Evolutionary conservation across 345 rosid genomes (phyloP).

Genomic region (Rhodamnia rubescens): DNA sequence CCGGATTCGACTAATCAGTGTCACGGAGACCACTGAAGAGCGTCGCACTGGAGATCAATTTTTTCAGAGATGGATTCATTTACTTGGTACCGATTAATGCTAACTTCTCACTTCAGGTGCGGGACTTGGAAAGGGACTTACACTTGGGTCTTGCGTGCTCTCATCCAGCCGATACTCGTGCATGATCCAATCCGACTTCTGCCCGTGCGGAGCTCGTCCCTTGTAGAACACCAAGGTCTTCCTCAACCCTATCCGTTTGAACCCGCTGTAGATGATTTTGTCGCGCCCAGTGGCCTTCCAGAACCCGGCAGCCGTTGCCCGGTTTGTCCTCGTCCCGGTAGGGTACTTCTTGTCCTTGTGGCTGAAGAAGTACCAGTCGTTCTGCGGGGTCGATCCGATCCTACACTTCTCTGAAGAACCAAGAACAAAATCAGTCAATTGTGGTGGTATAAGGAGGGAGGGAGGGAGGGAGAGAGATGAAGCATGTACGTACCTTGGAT

Average conservation of each 20-base stretch:
- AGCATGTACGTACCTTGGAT: slow-evolving; percentile 50
- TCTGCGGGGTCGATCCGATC: slow-evolving; percentile 90
- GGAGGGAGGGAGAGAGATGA: background rate
- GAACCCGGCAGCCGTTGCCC: slow-evolving; percentile 88
- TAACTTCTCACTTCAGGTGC: background rate
- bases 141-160: slow-evolving; percentile 1
- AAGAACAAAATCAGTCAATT: background rate
- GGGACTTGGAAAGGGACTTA: background rate
- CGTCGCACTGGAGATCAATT: background rate
- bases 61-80: background rate
- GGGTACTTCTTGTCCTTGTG: slow-evolving; percentile 98
- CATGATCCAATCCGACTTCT: slow-evolving; percentile 99
- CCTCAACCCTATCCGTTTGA: slow-evolving; percentile 68
- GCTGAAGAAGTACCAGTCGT: slow-evolving; percentile 96
- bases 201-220: slow-evolving; percentile 94
- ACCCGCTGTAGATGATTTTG: slow-evolving; percentile 72
- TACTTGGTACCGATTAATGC: background rate
- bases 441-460: background rate
- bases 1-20: background rate
- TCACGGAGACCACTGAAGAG: background rate
- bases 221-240: slow-evolving; percentile 87
- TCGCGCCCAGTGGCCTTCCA: slow-evolving; percentile 99
- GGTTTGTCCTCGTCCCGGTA: slow-evolving; percentile 86
- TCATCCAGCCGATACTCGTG: slow-evolving; percentile 94
- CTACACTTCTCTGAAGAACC: slow-evolving; percentile 61